phyloP scores from a whole-genome alignment of 2,329 filamentous ascomycete species.

The Pyrenophora graminea region DNA sequence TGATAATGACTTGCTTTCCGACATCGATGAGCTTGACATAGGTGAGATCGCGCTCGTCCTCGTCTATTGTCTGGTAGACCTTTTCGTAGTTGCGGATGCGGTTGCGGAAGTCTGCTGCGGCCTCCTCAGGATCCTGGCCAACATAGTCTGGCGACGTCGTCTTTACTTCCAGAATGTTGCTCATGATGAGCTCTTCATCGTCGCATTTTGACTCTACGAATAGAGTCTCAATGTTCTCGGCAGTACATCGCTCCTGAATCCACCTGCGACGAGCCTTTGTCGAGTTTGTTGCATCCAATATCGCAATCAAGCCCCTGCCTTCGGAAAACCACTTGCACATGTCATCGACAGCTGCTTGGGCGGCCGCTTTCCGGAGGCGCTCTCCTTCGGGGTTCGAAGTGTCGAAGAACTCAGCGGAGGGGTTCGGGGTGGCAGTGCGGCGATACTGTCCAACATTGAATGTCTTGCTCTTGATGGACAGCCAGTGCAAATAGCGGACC shows the following conservation, averaged over 20 bases:
- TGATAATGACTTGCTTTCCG: constrained; percentile 95
- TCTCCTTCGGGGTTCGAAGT: constrained; percentile 88
- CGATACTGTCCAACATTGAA: constrained; percentile 99
- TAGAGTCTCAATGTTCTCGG: constrained; percentile 81
- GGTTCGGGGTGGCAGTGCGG: constrained; percentile 84
- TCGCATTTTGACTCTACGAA: constrained; percentile 98
- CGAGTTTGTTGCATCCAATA: constrained; percentile 95
- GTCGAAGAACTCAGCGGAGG: constrained; percentile 94
- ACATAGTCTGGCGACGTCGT: constrained; percentile 93
- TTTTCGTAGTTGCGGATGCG: constrained; percentile 97
- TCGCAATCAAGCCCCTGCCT: constrained; percentile 80
- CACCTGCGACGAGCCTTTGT: constrained; percentile 87
- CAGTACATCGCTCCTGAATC: constrained; percentile 80
- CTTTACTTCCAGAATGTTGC: constrained; percentile 97
- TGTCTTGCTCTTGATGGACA: constrained; percentile 88
- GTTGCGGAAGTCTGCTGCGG: constrained; percentile 88
- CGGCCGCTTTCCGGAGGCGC: constrained; percentile 81
- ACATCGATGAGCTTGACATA: constrained; percentile 98
- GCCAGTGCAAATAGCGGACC: constrained; percentile 87
- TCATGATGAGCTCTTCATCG: constrained; percentile 94
- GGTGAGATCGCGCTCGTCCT: constrained; percentile 83
- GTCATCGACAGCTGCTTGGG: constrained; percentile 87
- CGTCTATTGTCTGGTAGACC: constrained; percentile 91
- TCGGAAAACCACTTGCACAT: constrained; percentile 91
- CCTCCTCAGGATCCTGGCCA: constrained; percentile 89